Percentiles rank a stretch among this genome's conserved stretches.
phyloP scores from a whole-genome alignment of 805 yeast genomes.

The Metschnikowia santaceciliae region DNA sequence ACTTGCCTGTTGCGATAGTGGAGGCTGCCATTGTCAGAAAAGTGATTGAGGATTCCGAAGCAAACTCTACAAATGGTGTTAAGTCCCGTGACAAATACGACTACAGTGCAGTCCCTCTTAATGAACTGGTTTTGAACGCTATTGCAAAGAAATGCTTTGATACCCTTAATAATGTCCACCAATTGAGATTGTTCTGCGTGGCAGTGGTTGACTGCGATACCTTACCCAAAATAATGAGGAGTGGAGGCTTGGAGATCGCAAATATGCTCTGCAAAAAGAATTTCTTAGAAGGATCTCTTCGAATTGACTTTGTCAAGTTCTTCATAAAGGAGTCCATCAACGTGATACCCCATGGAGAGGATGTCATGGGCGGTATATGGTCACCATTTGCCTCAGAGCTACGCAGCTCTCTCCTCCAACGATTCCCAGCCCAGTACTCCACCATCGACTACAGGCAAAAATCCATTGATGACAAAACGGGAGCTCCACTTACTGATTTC shows the following conservation, averaged over 20 bases:
- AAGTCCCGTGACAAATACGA: slow-evolving; percentile 17
- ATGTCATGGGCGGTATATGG: slow-evolving; percentile 80
- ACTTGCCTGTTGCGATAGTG: slow-evolving; percentile 77
- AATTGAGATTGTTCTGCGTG: slow-evolving; percentile 76
- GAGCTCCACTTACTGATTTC: slow-evolving; percentile 71
- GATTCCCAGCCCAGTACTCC: slow-evolving; percentile 71
- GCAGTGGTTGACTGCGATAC: slow-evolving; percentile 75
- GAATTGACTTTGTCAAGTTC: slow-evolving; percentile 80
- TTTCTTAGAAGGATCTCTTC: slow-evolving; percentile 73
- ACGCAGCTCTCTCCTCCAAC: slow-evolving; percentile 56
- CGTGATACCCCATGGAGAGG: slow-evolving; percentile 70
- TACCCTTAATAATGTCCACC: slow-evolving; percentile 48
- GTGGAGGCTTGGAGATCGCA: slow-evolving; percentile 90
- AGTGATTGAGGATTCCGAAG: slow-evolving; percentile 30
- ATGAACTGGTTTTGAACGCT: slow-evolving; percentile 40
- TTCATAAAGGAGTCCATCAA: slow-evolving; percentile 60
- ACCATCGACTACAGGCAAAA: slow-evolving; percentile 74
- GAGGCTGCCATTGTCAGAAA: slow-evolving; percentile 57
- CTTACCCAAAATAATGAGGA: slow-evolving; percentile 76
- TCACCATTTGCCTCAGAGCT: slow-evolving; percentile 67
- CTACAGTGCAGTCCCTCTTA: slow-evolving; percentile 39
- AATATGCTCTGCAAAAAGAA: slow-evolving; percentile 77
- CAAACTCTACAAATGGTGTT: slow-evolving; percentile 10
- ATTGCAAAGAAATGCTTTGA: slow-evolving; percentile 45
- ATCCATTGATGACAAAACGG: slow-evolving; percentile 75